phyloP scores from a whole-genome alignment of 208 protist genomes.

The Lotmaria passim region DNA sequence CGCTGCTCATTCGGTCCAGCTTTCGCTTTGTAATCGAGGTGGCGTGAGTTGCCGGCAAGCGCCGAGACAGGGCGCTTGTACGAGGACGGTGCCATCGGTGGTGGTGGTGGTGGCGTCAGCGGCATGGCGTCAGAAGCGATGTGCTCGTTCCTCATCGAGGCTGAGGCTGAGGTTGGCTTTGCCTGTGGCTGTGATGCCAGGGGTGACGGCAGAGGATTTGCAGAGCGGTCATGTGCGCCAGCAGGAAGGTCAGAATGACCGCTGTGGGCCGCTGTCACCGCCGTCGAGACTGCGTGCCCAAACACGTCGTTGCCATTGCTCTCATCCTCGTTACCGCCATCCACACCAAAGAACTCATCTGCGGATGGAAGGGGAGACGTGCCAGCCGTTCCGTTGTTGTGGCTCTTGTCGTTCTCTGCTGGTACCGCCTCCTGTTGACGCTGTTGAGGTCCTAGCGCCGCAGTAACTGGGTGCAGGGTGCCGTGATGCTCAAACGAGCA shows the following conservation, averaged over 20 bases:
- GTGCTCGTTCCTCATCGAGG: background rate
- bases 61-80: constrained; percentile 13
- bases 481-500: too few relatives aligned
- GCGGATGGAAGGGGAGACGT: background rate
- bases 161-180: too few relatives aligned
- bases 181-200: too few relatives aligned
- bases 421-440: too few relatives aligned
- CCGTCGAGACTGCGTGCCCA: background rate
- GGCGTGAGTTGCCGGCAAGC: constrained; percentile 3
- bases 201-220: background rate
- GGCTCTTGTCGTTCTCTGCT: too few relatives aligned
- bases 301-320: background rate
- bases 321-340: background rate
- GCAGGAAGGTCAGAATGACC: background rate
- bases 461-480: too few relatives aligned
- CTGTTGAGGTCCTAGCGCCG: too few relatives aligned
- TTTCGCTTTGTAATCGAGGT: constrained; percentile 9
- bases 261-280: background rate
- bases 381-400: too few relatives aligned
- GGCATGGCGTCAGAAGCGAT: background rate
- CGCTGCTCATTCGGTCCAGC: background rate
- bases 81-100: background rate
- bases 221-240: background rate
- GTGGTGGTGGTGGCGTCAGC: background rate
- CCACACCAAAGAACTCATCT: constrained; percentile 7